Percentiles rank a stretch among this genome's conserved stretches.
phyloP scores from a whole-genome alignment of 768 basidiomycete genomes.

The Amyloporia xantha region DNA sequence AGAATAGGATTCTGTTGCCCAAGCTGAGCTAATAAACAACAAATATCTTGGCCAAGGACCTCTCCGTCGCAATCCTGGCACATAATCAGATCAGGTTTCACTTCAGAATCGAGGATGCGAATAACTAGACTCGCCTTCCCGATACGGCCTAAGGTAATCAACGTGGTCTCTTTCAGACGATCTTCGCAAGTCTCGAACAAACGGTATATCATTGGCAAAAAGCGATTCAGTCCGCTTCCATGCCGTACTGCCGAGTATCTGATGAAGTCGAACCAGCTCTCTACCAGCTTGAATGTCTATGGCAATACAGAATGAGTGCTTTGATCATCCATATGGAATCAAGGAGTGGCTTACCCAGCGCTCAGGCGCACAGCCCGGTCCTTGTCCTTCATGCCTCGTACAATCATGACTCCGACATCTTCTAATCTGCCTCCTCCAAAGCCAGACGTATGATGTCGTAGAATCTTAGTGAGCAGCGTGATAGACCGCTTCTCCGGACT shows the following conservation, averaged over 20 bases:
- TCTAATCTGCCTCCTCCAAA: constrained; percentile 19
- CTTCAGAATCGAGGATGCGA: neutral
- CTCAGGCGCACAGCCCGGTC: constrained; percentile 56
- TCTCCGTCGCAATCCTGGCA: constrained; percentile 42
- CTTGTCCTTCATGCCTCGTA: constrained; percentile 43
- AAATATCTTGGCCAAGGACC: constrained; percentile 52
- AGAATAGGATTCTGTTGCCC: constrained; percentile 63
- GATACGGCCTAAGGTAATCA: constrained; percentile 55
- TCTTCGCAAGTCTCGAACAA: constrained; percentile 41
- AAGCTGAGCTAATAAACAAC: constrained; percentile 58
- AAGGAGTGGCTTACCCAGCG: constrained; percentile 52
- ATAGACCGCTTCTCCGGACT: constrained; percentile 31
- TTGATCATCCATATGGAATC: no score
- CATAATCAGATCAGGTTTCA: neutral
- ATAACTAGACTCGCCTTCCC: constrained; percentile 30
- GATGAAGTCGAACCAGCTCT: constrained; percentile 40
- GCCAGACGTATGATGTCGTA: constrained; percentile 16
- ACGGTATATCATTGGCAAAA: constrained; percentile 41
- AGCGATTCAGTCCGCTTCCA: constrained; percentile 31
- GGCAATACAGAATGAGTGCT: neutral
- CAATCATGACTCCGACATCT: constrained; percentile 32
- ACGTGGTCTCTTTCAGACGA: constrained; percentile 53
- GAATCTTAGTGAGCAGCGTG: constrained; percentile 10
- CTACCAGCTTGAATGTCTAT: constrained; percentile 41
- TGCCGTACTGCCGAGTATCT: constrained; percentile 26